phyloP scores from a whole-genome alignment of 768 basidiomycete genomes.

The Russula sp. region DNA sequence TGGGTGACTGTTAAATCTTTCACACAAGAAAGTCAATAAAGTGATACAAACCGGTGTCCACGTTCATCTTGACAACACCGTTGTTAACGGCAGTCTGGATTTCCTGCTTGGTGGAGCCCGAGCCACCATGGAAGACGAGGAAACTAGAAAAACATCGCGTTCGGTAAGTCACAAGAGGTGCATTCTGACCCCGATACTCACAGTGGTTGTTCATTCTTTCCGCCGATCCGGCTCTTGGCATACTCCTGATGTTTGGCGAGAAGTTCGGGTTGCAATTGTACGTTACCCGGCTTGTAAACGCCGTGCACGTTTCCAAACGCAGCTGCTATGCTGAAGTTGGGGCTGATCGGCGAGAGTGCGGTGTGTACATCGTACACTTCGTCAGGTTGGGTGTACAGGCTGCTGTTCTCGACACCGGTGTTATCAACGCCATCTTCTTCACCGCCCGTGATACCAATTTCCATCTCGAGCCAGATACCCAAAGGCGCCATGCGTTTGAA shows the following conservation, averaged over 20 bases:
- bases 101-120: conserved; percentile 94
- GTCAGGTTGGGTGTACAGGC: conserved; percentile 95
- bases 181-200: conserved; percentile 41
- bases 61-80: conserved; percentile 99
- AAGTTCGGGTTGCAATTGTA: conserved; percentile 86
- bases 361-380: conserved; percentile 91
- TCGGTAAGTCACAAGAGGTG: conserved; percentile 8
- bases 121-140: conserved; percentile 99
- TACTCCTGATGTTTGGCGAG: conserved; percentile 87
- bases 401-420: conserved; percentile 88
- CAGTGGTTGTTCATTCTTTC: conserved; percentile 72
- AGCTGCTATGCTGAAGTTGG: conserved; percentile 97
- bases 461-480: conserved; percentile 99
- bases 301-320: conserved; percentile 99
- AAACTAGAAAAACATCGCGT: conserved; percentile 48
- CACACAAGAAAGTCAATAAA: conserved; percentile 3
- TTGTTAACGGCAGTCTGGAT: conserved; percentile 86
- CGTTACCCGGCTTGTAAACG: conserved; percentile 99
- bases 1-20: conserved; percentile 24
- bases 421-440: conserved; percentile 99
- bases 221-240: conserved; percentile 64
- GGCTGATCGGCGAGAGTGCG: conserved; percentile 78
- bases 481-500: conserved; percentile 92
- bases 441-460: conserved; percentile 99
- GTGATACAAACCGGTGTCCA: conserved; percentile 65